Base-by-base conservation (phyloP, 805 yeast genomes). In the Blastobotrys mokoenaii region DNA sequence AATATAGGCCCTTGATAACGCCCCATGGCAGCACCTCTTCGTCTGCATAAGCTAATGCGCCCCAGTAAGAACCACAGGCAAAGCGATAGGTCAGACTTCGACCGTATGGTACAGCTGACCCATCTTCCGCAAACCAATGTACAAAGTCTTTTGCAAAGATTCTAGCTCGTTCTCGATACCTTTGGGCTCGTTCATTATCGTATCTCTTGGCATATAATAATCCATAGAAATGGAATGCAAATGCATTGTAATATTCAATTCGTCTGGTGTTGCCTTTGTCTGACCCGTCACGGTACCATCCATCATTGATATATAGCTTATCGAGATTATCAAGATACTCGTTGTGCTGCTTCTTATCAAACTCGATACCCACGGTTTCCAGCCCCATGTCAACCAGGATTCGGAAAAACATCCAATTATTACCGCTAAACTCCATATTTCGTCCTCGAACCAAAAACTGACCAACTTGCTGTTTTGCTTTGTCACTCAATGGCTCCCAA, bases 261-360 rank as follows among this genome's bases (percentile, higher is more conserved):
- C 57, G 46, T 9, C 43, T 41, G 14, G 43, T 40, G 15, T 44
- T 46, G 25, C 27, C 39, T 3, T 22, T 30, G 30, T 40, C 36
- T 16, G 12, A 6, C 3, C 66, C 66, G 51, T 62, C 66, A n/a
- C 59, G 52, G 46, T 61, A 62, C 65, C 64, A 62, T 3, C 66
- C 66, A 38, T 60, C 63, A 5, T 46, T 48, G 16, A 62, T 30
- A 41, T 62, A 59, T 41, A 52, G 50, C 3, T 29, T 22, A 25
- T 61, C 61, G 8, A 62, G 32, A n/a, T 51, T 51, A 14, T 55
- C 52, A 14, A 62, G 41, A 22, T 55, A 46, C 9, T 46, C 48
- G 14, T 53, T 51, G 12, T 51, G 47, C 3, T 38, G 36, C 9
- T 42, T 20, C 11, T 27, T 34, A 35, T 55, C 51, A 41, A 41